Base-by-base conservation (phyloP, 352 stramenopile species). In the Saprolegnia parasitica region DNA sequence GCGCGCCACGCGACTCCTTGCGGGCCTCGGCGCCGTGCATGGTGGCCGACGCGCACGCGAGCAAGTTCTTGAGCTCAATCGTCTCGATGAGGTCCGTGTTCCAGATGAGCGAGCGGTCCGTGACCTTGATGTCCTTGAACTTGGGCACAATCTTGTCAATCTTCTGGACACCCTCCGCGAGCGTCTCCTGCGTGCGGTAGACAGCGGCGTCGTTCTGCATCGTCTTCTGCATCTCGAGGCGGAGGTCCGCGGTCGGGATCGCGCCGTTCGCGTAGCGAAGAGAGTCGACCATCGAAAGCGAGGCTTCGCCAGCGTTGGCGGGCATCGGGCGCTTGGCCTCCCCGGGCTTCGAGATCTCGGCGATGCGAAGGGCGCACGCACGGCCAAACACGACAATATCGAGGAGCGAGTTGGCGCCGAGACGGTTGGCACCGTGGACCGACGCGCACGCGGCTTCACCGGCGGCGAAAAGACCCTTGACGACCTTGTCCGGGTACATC, bases 1-100 rank as follows among this genome's bases (percentile, higher is more conserved):
- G 96, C n/a, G 96, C 96, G 56, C 96, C 96, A 71, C 96, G 86
- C 61, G 76, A 93, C 79, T 99, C 96, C 81, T 98, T 98, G 39
- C 96, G 81, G 13, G 83, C 87, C 76, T 99, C 92, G 20, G 96
- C 96, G 35, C 80, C 87, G 75, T 98, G 90, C 86, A 99, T 99
- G 13, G 96, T 99, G 39, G 86, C 93, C 4, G 91, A 80, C 42
- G 96, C 96, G 72, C 96, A 98, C 1, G 77, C 85, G 1, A 99
- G 71, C 32, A 98, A 76, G 76, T 98, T 98, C 52, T 91, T 84
- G 58, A 98, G 77, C 80, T 98, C 93, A n/a, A 98, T 78, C 23
- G 95, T 98, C 79, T 99, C 96, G 23, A 98, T 94, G 8, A 99
- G 78, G 74, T 99, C 95, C 32, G 96, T 98, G 78, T 99, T 99